phyloP scores from a whole-genome alignment of 179 eudicot species.

The Amaranthus tricolor region DNA sequence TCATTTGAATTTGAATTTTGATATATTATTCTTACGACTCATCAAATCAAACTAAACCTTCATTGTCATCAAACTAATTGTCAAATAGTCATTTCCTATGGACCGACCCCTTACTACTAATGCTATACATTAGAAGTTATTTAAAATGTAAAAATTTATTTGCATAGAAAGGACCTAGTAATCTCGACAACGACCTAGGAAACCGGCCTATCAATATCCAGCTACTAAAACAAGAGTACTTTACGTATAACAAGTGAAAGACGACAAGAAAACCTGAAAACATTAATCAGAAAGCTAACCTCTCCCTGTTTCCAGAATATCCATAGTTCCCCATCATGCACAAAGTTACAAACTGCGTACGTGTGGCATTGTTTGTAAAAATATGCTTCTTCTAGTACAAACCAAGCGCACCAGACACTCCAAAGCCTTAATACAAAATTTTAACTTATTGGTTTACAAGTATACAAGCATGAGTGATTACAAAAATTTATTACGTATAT shows the following conservation, averaged over 20 bases:
- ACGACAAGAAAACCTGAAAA: not conserved
- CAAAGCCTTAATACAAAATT: conserved; percentile 33
- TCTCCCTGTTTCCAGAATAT: conserved; percentile 41
- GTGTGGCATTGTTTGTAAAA: conserved; percentile 31
- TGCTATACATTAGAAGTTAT: too few species aligned
- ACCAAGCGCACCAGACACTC: conserved; percentile 44
- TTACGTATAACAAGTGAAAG: not conserved
- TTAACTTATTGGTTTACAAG: conserved; percentile 2
- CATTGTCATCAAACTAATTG: too few species aligned
- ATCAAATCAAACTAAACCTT: too few species aligned
- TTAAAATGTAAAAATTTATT: too few species aligned
- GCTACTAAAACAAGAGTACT: too few species aligned
- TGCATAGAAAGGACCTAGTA: too few species aligned
- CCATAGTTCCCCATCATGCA: conserved; percentile 39
- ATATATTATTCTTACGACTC: too few species aligned
- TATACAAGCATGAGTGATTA: not conserved
- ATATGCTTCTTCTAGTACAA: conserved; percentile 35
- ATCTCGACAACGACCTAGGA: too few species aligned
- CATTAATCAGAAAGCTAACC: conserved; percentile 27
- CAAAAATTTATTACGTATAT: not conserved
- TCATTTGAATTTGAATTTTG: too few species aligned
- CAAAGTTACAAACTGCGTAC: conserved; percentile 27
- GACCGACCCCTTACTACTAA: too few species aligned
- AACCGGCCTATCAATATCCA: too few species aligned
- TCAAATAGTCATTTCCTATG: too few species aligned